A percentile compares a stretch with the other conserved stretches of the same genome.
Evolutionary conservation across 345 rosid species (phyloP).

Genomic region (Carallia pectinifolia): DNA sequence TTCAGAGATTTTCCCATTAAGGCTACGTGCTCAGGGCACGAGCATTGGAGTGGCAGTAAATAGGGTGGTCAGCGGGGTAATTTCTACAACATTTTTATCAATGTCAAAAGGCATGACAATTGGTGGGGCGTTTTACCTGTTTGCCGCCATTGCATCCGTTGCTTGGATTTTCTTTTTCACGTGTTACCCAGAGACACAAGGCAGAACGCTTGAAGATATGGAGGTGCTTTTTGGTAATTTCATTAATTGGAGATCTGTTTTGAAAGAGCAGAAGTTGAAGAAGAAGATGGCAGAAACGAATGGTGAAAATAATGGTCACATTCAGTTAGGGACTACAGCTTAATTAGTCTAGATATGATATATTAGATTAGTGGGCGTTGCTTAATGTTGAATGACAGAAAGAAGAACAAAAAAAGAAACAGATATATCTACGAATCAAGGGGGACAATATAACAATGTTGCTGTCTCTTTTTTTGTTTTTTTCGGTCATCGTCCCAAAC

Average conservation of each 20-base stretch:
- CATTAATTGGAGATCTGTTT: neutral
- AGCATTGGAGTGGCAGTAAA: slow-evolving; percentile 21
- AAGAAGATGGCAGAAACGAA: neutral
- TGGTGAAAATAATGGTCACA: neutral
- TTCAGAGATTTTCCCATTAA: slow-evolving; percentile 24
- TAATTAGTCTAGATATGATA: neutral
- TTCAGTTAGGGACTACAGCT: neutral
- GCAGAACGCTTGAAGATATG: slow-evolving; percentile 7
- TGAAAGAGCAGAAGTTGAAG: neutral
- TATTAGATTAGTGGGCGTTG: neutral
- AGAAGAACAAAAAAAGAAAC: too few relatives aligned
- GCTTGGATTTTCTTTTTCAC: slow-evolving; percentile 11
- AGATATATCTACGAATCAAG: too few relatives aligned
- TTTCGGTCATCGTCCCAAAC: too few relatives aligned
- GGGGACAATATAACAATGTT: too few relatives aligned
- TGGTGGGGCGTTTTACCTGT: slow-evolving; percentile 30
- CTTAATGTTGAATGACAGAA: too few relatives aligned
- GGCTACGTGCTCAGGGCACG: slow-evolving; percentile 18
- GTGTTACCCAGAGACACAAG: slow-evolving; percentile 13
- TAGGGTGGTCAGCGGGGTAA: slow-evolving; percentile 21
- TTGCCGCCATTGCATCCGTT: slow-evolving; percentile 11
- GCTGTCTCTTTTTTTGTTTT: too few relatives aligned
- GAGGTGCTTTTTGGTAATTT: slow-evolving; percentile 10
- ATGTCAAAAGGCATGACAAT: slow-evolving; percentile 20
- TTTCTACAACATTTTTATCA: slow-evolving; percentile 26